Evolutionary conservation across 2,329 filamentous ascomycete species (phyloP), one percentile per base, ranked within the genome.

Genomic region (Penicillium palitans): DNA sequence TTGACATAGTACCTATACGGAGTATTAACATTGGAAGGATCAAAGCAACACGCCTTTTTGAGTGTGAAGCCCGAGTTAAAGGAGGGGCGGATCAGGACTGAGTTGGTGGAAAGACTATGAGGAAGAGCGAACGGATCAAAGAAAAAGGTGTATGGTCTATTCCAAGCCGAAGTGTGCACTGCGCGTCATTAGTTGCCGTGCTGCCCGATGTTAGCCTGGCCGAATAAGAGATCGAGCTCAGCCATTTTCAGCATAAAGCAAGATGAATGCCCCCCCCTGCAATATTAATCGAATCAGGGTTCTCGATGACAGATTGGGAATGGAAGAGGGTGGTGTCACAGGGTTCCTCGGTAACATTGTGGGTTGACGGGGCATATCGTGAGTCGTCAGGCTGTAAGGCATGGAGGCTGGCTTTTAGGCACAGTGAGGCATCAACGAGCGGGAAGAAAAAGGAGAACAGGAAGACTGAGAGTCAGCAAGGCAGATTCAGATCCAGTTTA

Each of bases 381-480:
- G 45, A 56, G 45, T 61, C 45, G 59, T 66, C 59, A 67, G 66
- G 66, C 60, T 66, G 59, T 51, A 59, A 67, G 66, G 66, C 64
- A 67, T 65, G 55, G 56, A 49, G 29, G 25, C n/a, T 45, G 57
- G 52, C 33, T 52, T 33, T 53, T 53, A 57, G 58, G 57, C 58
- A 49, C 25, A 47, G 39, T 55, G 55, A 58, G 50, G 49, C 37
- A 56, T 55, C 47, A 50, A 56, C 29, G 25, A 51, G 37, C 27
- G 19, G 29, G 13, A 24, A 47, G 27, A 54, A 56, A 41, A 21
- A 31, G 46, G 47, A 41, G 19, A 50, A 60, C 21, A 33, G 25
- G 46, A 29, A 12, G 2, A 25, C 2, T 24, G 17, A 7, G 19
- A 39, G 33, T 41, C 19, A 48, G 25, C 50, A 49, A 45, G 49